Base-by-base conservation (phyloP, 164 flowering plant species). In the Liquidambar formosana region DNA sequence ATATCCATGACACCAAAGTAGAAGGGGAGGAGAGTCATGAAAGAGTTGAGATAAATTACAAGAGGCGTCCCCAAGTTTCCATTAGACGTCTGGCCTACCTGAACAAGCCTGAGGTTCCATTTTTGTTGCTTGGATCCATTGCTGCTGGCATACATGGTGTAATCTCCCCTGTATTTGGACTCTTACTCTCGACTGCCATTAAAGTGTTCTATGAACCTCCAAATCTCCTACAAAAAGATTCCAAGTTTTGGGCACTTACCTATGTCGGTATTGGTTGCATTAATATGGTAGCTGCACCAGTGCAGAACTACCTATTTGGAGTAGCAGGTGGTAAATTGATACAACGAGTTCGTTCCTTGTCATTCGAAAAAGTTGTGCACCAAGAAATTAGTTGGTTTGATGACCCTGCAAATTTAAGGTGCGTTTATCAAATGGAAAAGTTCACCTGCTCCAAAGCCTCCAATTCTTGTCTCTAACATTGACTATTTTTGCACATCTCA, bases 381-480 rank as follows among this genome's bases (percentile, higher is more conserved):
- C 88, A 86, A 76, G 83, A 88, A 68, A 86, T 90, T 58, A 83
- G 88, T 46, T 90, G 90, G 93, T 88, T 90, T 60, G 93, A 90
- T 53, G 85, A 88, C 27, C 82, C 89, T 61, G 60, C 72, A 38
- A 83, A 90, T 73, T 83, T 93, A 67, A 90, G 92, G 91, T 86
- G 4, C 14, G 69, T 62, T 47, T 47, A 61, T 41, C 11, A 62
- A 27, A 0, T 10, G 44, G 47, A 5, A 3, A 46, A 49, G 19
- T 4, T 56, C 14, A 5, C n/a, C n/a, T n/a, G n/a, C n/a, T n/a
- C n/a, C n/a, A n/a, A n/a, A n/a, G n/a, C n/a, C n/a, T n/a, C n/a
- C n/a, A n/a, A n/a, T n/a, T n/a, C n/a, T n/a, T n/a, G n/a, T n/a
- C n/a, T n/a, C n/a, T n/a, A 33, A 6, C 6, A 33, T 6, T 47